Conservation (phyloP, 177 flowering plant species). For the Vitis hybrid region DNA sequence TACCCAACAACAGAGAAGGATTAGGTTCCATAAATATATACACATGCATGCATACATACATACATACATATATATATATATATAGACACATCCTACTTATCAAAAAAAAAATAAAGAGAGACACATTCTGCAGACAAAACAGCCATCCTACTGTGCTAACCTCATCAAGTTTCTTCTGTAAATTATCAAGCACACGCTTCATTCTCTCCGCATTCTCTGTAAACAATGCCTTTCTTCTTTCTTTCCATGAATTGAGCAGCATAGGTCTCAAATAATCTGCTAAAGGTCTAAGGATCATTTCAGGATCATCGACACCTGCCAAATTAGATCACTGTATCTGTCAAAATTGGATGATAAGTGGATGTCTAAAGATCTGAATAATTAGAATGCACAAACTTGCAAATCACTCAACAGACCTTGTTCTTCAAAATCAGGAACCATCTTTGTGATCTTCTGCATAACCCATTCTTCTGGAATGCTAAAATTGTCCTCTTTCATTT, state of each 20-base stretch:
- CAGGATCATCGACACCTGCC: slow-evolving; percentile 64
- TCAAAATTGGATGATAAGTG: slow-evolving; percentile 2
- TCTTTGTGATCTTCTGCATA: slow-evolving; percentile 47
- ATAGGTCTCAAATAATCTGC: slow-evolving; percentile 75
- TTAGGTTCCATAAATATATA: no score
- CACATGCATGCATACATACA: no score
- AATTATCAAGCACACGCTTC: slow-evolving; percentile 61
- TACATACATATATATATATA: no score
- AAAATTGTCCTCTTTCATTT: slow-evolving; percentile 40
- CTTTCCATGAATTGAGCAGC: slow-evolving; percentile 73
- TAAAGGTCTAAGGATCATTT: slow-evolving; percentile 53
- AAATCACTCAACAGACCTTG: slow-evolving; percentile 45
- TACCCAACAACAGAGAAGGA: no score
- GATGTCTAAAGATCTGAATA: slow-evolving; percentile 7
- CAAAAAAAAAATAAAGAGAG: not conserved
- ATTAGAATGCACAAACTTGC: not conserved
- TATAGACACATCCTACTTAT: not conserved
- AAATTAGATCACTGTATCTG: slow-evolving; percentile 9
- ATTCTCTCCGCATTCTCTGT: slow-evolving; percentile 72
- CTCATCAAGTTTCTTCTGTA: slow-evolving; percentile 90
- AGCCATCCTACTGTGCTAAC: slow-evolving; percentile 30
- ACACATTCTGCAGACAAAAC: not conserved
- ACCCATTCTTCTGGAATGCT: slow-evolving; percentile 74
- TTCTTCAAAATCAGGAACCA: slow-evolving; percentile 84
- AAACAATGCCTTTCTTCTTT: slow-evolving; percentile 68